Percentiles rank a stretch among this genome's conserved stretches.
phyloP scores from a whole-genome alignment of 2,329 filamentous ascomycete genomes.

The Neopestalotiopsis sp. region DNA sequence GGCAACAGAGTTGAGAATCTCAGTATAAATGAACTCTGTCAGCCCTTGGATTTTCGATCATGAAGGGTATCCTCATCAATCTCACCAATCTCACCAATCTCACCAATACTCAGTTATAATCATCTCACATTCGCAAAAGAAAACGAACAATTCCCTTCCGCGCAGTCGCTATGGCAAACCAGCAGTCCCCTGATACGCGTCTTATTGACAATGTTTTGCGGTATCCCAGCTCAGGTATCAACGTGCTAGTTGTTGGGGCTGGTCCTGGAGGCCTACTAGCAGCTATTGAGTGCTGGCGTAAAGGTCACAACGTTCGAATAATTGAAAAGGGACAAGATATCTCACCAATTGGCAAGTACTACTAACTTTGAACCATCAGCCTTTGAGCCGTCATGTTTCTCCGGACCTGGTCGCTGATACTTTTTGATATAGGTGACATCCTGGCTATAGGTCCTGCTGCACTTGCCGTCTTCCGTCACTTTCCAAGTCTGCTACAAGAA shows the following conservation, averaged over 20 bases:
- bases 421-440: not conserved
- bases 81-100: no score
- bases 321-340: slow-evolving; percentile 9
- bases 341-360: not conserved
- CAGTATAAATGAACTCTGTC: no score
- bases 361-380: not conserved
- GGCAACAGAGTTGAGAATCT: no score
- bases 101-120: no score
- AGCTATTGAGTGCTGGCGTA: slow-evolving; percentile 26
- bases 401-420: no score
- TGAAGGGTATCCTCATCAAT: no score
- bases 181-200: no score
- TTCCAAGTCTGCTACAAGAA: slow-evolving; percentile 6
- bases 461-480: not conserved
- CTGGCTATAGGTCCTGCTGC: not conserved
- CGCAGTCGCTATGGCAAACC: no score
- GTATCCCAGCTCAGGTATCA: slow-evolving; percentile 9
- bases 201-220: slow-evolving; percentile 1
- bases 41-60: no score
- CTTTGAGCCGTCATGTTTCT: no score
- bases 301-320: slow-evolving; percentile 24
- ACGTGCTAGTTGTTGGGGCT: slow-evolving; percentile 21
- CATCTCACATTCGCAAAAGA: no score
- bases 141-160: no score
- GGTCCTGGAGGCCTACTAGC: slow-evolving; percentile 21